phyloP scores from a whole-genome alignment of 106 monocot genomes.

The Apostasia ramifera region DNA sequence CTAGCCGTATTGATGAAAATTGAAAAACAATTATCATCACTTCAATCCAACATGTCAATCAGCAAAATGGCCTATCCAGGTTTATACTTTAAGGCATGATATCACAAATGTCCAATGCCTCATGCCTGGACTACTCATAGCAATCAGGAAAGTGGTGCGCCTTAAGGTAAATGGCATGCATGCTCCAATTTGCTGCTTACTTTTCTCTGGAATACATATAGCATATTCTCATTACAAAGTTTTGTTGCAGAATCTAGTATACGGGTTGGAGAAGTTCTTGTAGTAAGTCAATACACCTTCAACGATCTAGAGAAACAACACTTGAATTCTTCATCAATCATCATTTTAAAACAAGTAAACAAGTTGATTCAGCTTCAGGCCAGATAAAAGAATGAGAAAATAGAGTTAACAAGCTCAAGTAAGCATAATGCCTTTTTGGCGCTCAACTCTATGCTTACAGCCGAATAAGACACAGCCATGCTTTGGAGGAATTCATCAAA shows the following conservation, averaged over 20 bases:
- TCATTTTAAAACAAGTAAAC: too few species aligned
- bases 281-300: constrained; percentile 11
- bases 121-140: constrained; percentile 78
- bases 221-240: not conserved
- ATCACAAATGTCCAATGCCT: constrained; percentile 59
- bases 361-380: too few species aligned
- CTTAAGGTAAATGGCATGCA: constrained; percentile 49
- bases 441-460: too few species aligned
- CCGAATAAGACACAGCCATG: too few species aligned
- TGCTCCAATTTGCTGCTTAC: not conserved
- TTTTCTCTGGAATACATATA: not conserved
- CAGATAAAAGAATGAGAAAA: too few species aligned
- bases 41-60: not conserved
- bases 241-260: constrained; percentile 65
- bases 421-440: too few species aligned
- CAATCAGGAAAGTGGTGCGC: constrained; percentile 78
- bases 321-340: too few species aligned
- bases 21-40: too few species aligned
- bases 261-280: constrained; percentile 94
- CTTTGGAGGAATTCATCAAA: too few species aligned
- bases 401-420: too few species aligned
- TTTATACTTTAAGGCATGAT: constrained; percentile 69
- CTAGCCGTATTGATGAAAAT: too few species aligned
- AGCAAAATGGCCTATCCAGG: constrained; percentile 22
- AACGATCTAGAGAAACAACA: too few species aligned